These are phyloP conservation scores for Lobosporangium transversale DNA, from an alignment of 192 early-diverging fungal genomes.

Conservation along the genomic window DNA sequence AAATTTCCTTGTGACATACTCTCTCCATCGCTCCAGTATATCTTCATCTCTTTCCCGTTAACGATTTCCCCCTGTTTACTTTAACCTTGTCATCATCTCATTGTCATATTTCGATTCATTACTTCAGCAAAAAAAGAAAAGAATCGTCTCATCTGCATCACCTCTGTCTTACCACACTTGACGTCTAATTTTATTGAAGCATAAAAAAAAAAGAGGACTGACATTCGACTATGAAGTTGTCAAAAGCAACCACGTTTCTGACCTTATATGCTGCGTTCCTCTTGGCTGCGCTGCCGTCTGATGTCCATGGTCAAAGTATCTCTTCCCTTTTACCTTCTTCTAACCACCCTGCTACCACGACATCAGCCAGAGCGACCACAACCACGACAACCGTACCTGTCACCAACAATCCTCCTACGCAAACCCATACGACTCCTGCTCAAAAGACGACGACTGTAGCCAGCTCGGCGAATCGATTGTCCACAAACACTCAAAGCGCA, in stretches of 20 bases:
- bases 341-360: too few relatives aligned
- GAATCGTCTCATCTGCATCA: too few relatives aligned
- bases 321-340: not conserved
- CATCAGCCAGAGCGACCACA: not conserved
- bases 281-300: conserved; percentile 1
- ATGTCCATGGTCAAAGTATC: not conserved
- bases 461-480: not conserved
- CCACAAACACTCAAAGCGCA: not conserved
- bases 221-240: conserved; percentile 39
- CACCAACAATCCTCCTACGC: not conserved
- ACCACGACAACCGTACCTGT: not conserved
- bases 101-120: too few relatives aligned
- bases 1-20: too few relatives aligned
- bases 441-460: not conserved
- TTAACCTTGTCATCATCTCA: too few relatives aligned
- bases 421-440: not conserved
- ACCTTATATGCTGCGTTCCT: conserved; percentile 18
- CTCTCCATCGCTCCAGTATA: too few relatives aligned
- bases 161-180: too few relatives aligned
- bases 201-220: too few relatives aligned
- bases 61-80: too few relatives aligned
- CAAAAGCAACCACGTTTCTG: conserved; percentile 1
- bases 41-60: too few relatives aligned
- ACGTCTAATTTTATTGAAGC: too few relatives aligned
- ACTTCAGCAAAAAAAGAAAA: too few relatives aligned